These are phyloP conservation scores for Apiotrichum domesticum DNA, from an alignment of 1,284 basidiomycete species.

Conservation along the genomic window DNA sequence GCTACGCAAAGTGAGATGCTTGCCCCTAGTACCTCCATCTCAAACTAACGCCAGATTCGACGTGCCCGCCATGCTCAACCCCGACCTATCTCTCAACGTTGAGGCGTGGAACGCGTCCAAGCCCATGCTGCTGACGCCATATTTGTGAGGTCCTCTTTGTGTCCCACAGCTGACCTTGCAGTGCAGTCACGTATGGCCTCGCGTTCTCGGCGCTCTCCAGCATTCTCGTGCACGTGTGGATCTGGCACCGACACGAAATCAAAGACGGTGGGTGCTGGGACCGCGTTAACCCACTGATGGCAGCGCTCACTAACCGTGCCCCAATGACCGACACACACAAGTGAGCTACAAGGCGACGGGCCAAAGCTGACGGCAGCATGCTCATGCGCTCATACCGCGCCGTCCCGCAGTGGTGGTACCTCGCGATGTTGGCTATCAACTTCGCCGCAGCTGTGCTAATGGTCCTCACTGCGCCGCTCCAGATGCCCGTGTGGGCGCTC, in stretches of 20 bases:
- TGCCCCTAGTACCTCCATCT: neutral
- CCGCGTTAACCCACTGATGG: neutral
- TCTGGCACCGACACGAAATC: conserved; percentile 52
- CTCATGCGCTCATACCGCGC: conserved; percentile 42
- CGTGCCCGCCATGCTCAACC: conserved; percentile 43
- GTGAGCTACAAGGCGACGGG: conserved; percentile 13
- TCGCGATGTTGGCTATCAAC: conserved; percentile 38
- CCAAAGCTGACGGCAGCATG: conserved; percentile 25
- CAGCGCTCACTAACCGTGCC: conserved; percentile 43
- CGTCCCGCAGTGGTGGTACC: conserved; percentile 46
- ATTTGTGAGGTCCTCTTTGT: conserved; percentile 39
- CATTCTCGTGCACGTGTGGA: conserved; percentile 50
- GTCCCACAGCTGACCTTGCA: neutral
- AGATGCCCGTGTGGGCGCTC: conserved; percentile 51
- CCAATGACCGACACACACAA: conserved; percentile 45
- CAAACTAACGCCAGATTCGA: conserved; percentile 35
- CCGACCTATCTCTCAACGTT: conserved; percentile 48
- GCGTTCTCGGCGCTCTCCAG: conserved; percentile 51
- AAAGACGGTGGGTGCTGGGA: conserved; percentile 28
- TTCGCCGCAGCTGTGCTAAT: conserved; percentile 44
- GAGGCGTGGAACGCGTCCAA: conserved; percentile 43
- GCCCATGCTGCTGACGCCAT: conserved; percentile 51
- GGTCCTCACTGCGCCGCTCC: conserved; percentile 49
- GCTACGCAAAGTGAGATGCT: conserved; percentile 26
- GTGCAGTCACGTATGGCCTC: conserved; percentile 45